Base-by-base conservation (phyloP, 805 yeast genomes). In the Clavispora carvajalis region DNA sequence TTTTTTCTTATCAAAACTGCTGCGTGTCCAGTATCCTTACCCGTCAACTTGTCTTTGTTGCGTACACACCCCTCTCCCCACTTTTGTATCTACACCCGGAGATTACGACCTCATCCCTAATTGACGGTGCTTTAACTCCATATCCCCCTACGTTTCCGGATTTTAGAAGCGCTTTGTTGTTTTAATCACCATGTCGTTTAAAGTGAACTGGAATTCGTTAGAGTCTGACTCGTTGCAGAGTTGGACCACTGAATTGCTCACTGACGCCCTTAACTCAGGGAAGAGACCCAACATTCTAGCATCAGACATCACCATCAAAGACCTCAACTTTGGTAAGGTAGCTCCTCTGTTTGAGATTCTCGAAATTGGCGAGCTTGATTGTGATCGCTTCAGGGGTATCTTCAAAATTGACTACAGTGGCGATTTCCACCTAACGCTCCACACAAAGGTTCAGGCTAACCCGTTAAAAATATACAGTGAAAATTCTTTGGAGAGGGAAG, bases 361-460 rank as follows among this genome's bases (percentile, higher is more conserved):
- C 44, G 95, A 85, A 54, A 82, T 85, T 48, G 95, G 95, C 5
- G 95, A 86, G 56, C 61, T 86, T 24, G 93, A 80, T 6, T 69
- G 67, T 21, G 93, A 85, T 60, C 63, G 85, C 45, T 86, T 85
- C 54, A 69, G 93, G 43, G 95, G 95, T 1, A 86, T 85, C 16
- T 86, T 85, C 68, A 85, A 85, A 52, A 73, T 85, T 46, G 79
- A 76, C 50, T 85, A 86, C 57, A 67, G 70, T 35, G 95, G 95
- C 2, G 87, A 83, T 57, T 86, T 88, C 15, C 77, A 77, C 40
- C 76, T 85, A 39, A 82, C 89, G 1, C 69, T 86, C 38, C 83
- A 79, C 39, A 85, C 95, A 0, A 79, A 82, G 41, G 87, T 88
- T 11, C 89, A 86, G 59, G 95, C 95, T 1, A 87, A 87, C 59